Base-by-base conservation (phyloP, 2,329 filamentous ascomycete species). In the Aspergillus proliferans region DNA sequence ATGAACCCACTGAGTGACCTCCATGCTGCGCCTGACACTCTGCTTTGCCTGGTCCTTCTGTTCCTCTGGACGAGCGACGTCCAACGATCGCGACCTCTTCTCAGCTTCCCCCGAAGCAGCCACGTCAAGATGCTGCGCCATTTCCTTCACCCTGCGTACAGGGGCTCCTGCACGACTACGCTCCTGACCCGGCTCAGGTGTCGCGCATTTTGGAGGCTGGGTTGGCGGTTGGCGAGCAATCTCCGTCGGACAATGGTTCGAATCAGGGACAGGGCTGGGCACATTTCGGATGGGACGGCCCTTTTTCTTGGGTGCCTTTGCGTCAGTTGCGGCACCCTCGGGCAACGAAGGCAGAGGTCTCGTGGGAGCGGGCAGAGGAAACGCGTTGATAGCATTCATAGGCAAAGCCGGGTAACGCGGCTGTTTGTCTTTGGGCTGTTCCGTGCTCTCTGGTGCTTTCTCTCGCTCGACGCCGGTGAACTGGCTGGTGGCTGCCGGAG, bases 321-420 rank as follows among this genome's bases (percentile, higher is more conserved):
- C 14, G 18, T 36, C 34, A 36, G 14, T 3, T 18, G 14, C 6
- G 15, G 6, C n/a, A 36, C 14, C 2, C 34, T n/a, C 53, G 8
- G 68, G 68, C 7, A 69, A 48, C 4, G 62, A 63, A 45, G 68
- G 68, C 4, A 70, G 47, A 26, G 68, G 65, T 28, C 54, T 59
- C 22, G 56, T 63, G 10, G 68, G 68, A 28, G 67, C 65, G 14
- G 68, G 68, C 18, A 67, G 58, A 52, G 67, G 64, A 34, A 67
- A 65, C 12, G 63, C 55, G 33, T 68, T 55, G 14, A 69, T 56
- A 0, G 62, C 55, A 14, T 57, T 56, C 48, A 61, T 52, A 4
- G 60, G 58, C 38, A 64, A 41, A 0, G 63, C 64, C 4, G 56
- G 46, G 9, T 56, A 56, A 6, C 58, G 61, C 28, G 52, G 39